Base-by-base conservation (phyloP, 202 grass and related monocot species). In the Musa balbisiana region DNA sequence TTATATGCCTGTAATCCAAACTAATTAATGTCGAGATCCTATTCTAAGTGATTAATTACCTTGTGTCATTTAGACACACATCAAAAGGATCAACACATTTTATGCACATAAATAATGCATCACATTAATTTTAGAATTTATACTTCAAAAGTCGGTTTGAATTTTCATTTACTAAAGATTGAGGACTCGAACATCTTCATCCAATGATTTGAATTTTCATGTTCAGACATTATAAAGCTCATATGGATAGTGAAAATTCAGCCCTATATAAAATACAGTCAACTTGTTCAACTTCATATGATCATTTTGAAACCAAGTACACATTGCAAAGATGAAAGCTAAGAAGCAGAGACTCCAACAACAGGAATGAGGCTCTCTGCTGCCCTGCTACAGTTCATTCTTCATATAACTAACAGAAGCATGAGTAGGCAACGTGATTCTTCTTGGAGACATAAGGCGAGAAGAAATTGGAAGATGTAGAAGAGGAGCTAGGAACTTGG, bases 351-450 rank as follows among this genome's bases (percentile, higher is more conserved):
- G 19, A 63, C 51, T 76, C 74, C 29, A 64, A 51, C 16, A 17
- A 51, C 33, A 43, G 33, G 33, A 6, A 43, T 43, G 33, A 43
- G 33, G 67, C 49, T 65, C 49, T 16, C 20, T 25, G 64, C 51
- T 69, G 69, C 70, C 73, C 65, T 85, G 80, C 33, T 43, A 76
- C 79, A 84, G 66, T 25, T 43, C 23, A 25, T 53, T 22, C 43
- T 16, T 62, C 24, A 75, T 9, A 23, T 21, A 56, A 3, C 76
- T 84, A 96, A 71, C 92, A 96, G 82, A 87, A 92, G 65, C 92
- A 96, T 51, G 82, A 82, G 87, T 92, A 90, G 64, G 84, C 92
- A 13, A 92, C 75, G 71, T 96, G 92, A 64, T 81, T 90, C 85
- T 90, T 96, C 84, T 90, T 83, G 70, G 81, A 78, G 54, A 92